These are phyloP conservation scores for Cutaneotrichosporon cavernicola DNA, from an alignment of 1,284 basidiomycete genomes.

Conservation along the genomic window DNA sequence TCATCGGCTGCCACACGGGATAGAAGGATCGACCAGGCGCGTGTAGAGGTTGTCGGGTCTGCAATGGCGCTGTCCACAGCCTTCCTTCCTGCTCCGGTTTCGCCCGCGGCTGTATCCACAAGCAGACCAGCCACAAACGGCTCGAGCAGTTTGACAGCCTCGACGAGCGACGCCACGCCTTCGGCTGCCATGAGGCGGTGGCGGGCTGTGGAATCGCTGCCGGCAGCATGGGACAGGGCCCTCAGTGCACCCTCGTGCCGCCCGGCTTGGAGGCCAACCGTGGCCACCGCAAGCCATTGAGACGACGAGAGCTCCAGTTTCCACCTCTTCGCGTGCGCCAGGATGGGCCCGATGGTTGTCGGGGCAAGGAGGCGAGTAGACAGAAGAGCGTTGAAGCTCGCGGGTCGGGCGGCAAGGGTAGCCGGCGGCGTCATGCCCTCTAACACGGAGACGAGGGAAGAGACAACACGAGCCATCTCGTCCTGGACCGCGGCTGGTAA, in stretches of 20 bases:
- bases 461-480: neutral
- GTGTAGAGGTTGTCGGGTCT: neutral
- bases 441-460: neutral
- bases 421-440: neutral
- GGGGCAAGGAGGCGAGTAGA: slow-evolving; percentile 3
- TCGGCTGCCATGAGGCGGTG: slow-evolving; percentile 12
- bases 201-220: neutral
- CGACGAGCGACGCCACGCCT: slow-evolving; percentile 11
- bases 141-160: slow-evolving; percentile 9
- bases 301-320: neutral
- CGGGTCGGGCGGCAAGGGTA: neutral
- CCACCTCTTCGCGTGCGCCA: neutral
- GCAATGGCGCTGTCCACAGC: neutral
- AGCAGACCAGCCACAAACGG: slow-evolving; percentile 8
- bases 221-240: slow-evolving; percentile 4
- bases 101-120: neutral
- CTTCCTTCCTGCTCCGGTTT: neutral
- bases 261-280: neutral
- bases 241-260: neutral
- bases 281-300: slow-evolving; percentile 11
- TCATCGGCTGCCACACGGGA: slow-evolving; percentile 11
- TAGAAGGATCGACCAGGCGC: slow-evolving; percentile 18
- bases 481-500: neutral
- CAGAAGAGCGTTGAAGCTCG: slow-evolving; percentile 7
- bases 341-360: neutral